A percentile compares a stretch with the other conserved stretches of the same genome.
These are phyloP conservation scores for Narthecium ossifragum DNA, from an alignment of 106 monocot genomes.

Conservation along the genomic window DNA sequence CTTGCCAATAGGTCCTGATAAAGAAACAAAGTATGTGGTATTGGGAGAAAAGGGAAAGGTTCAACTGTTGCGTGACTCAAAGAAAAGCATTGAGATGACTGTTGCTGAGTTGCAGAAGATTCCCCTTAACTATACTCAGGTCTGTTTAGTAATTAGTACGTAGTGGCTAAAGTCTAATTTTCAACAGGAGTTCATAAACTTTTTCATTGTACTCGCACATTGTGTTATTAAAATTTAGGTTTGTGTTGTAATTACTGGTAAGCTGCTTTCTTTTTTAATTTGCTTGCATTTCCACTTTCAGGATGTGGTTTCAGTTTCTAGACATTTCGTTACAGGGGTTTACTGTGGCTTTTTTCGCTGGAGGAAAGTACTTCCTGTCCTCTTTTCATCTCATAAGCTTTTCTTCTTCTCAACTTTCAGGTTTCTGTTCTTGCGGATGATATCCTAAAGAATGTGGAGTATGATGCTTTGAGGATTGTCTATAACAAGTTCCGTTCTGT, in stretches of 20 bases:
- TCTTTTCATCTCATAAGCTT: too few relatives aligned
- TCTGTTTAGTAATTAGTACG: slow-evolving; percentile 7
- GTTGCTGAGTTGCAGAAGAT: slow-evolving; percentile 79
- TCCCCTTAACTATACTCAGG: slow-evolving; percentile 94
- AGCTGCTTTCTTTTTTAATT: too few relatives aligned
- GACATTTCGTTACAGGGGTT: too few relatives aligned
- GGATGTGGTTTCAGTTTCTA: too few relatives aligned
- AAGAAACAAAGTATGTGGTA: slow-evolving; percentile 80
- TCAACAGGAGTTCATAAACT: too few relatives aligned
- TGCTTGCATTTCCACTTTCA: too few relatives aligned
- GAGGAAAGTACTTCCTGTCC: too few relatives aligned
- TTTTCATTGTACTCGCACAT: too few relatives aligned
- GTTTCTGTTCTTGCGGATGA: slow-evolving; percentile 90
- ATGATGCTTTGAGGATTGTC: slow-evolving; percentile 82
- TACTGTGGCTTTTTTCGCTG: too few relatives aligned
- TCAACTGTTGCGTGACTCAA: slow-evolving; percentile 81
- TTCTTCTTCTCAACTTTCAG: slow-evolving; percentile 30
- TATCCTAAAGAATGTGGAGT: slow-evolving; percentile 90
- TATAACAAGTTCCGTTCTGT: slow-evolving; percentile 89
- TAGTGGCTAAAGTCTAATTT: too few relatives aligned
- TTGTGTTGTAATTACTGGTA: too few relatives aligned
- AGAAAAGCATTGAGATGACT: slow-evolving; percentile 46
- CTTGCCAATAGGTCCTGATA: slow-evolving; percentile 63
- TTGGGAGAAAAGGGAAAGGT: slow-evolving; percentile 95
- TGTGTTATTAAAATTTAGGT: too few relatives aligned